Evolutionary conservation across 192 early-diverging fungal genomes (phyloP), one percentile per base, ranked within the genome.

Genomic region (Backusella macrospora): DNA sequence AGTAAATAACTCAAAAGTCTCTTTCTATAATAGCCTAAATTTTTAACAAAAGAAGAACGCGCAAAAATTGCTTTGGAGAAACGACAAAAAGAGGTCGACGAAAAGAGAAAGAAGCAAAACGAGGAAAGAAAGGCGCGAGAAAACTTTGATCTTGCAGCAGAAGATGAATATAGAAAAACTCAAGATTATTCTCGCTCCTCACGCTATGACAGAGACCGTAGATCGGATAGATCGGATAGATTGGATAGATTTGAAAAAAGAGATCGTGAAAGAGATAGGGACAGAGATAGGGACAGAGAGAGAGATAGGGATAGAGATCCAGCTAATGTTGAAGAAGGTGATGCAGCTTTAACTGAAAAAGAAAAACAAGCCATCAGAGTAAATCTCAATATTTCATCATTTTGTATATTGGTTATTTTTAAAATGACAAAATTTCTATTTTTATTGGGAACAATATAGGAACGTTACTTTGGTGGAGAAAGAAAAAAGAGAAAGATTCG

Each of bases 1-100:
- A 46, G 48, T 16, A n/a, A 52, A 38, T 68, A 42, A 5, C 42
- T 38, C 46, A 66, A 39, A 43, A 39, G 26, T 42, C 52, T 38
- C n/a, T 18, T 12, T 23, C 45, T 59, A 72, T 52, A 4, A 37
- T 81, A 89, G 87, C 92, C 93, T 0, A 89, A 87, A 66, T 99
- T 98, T 70, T 66, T 99, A 72, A 93, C 93, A 15, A 99, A 99
- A 79, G 94, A 93, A 79, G 91, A 99, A 78, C 87, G 98, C 15
- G 92, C 92, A 29, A 86, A 94, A 71, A 71, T 93, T 44, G 98
- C 98, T 6, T 80, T 99, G 23, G 94, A 97, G 71, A 84, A 86
- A 52, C 81, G 92, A 45, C 89, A 93, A 80, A 86, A 87, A 62
- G 92, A 97, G 73, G 95, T 97, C 0, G 92, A 95, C 59, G 87